Evolutionary conservation across 805 yeast genomes (phyloP), one percentile per base, ranked within the genome.

Genomic region (Candida pseudoglaebosa): DNA sequence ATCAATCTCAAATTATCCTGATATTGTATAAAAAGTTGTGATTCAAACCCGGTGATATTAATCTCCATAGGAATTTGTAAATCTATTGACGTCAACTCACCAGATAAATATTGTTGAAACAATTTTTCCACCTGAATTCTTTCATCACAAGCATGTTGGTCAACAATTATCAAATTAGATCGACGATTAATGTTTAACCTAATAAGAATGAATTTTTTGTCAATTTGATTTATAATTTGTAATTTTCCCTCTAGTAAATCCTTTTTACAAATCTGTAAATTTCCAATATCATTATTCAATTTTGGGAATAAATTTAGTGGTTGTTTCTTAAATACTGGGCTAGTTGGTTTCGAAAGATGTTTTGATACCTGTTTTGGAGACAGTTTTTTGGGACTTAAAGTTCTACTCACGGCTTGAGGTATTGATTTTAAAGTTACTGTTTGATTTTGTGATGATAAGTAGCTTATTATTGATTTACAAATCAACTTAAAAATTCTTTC

Each of bases 131-230:
- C 72, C 33, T 67, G 65, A 0, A 84, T 66, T 39, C 96, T 58
- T 53, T 88, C 95, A 58, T 84, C 95, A 38, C 82, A 77, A 0
- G 95, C 95, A 63, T 88, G 96, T 50, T 87, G 96, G 53, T 88
- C 96, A 4, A 84, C 49, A 1, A 77, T 59, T 15, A 76, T 55
- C 12, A 77, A 47, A 0, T 51, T 32, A 5, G 44, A 43, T 1
- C 44, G 24, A 1, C 50, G n/a, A 1, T 36, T 32, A 1, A 34
- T 22, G 14, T 40, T 38, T 19, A 41, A 38, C 17, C 56, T 63
- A 2, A 74, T 55, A 4, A 87, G 59, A 6, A 88, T 77, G 50
- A 85, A 85, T 52, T 82, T 84, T 3, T 58, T 50, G 33, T 79
- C 86, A 2, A 84, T 59, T 53, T 86, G 95, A 3, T 72, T 65